A percentile compares a stretch with the other conserved stretches of the same genome.
Conservation (phyloP, 371 early-diverging fungal species). For the Lichtheimia corymbifera region DNA sequence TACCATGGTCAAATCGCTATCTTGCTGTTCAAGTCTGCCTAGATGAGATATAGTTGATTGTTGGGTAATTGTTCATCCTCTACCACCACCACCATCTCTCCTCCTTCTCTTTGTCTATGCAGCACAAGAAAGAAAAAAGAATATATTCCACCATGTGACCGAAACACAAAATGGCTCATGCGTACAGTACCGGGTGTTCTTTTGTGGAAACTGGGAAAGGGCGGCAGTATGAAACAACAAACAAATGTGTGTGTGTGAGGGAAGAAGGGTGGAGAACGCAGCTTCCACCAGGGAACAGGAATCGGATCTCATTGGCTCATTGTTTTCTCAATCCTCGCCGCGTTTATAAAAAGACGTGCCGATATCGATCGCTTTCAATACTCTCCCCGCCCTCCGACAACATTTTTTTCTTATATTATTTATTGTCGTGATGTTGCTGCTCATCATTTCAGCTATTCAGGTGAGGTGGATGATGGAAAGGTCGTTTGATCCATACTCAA, state of each 20-base stretch:
- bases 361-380: not conserved
- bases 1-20: conserved; percentile 95
- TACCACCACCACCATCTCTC: no score
- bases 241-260: not conserved
- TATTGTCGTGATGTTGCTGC: conserved; percentile 9
- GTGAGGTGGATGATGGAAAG: not conserved
- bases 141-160: not conserved
- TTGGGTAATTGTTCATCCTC: not conserved
- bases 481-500: no score
- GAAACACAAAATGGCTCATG: not conserved
- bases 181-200: no score
- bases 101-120: conserved; percentile 1
- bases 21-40: conserved; percentile 92
- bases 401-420: not conserved
- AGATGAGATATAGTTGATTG: conserved; percentile 23
- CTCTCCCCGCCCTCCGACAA: not conserved
- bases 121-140: not conserved
- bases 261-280: not conserved
- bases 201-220: not conserved
- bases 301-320: no score
- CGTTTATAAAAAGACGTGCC: no score
- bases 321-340: no score
- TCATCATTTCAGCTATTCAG: conserved; percentile 23
- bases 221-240: conserved; percentile 11
- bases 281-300: no score